These are phyloP conservation scores for Mycena venus DNA, from an alignment of 768 basidiomycete genomes.

Conservation along the genomic window DNA sequence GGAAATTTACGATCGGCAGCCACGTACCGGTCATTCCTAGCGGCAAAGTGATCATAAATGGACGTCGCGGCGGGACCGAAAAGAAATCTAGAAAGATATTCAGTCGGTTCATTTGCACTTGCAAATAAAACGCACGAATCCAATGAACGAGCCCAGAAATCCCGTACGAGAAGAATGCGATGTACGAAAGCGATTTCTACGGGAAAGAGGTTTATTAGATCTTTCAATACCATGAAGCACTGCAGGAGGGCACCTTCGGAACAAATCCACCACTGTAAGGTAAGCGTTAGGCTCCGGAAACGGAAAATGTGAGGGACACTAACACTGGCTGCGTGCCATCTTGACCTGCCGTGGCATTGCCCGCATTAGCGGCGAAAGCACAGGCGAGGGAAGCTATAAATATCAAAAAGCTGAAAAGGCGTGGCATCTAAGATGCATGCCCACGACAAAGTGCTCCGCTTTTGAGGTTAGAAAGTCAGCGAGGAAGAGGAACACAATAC, in stretches of 20 bases:
- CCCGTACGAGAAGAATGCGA: slow-evolving; percentile 17
- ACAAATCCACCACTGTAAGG: slow-evolving; percentile 15
- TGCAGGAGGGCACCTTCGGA: background rate
- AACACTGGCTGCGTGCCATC: background rate
- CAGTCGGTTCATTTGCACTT: background rate
- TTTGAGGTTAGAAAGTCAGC: background rate
- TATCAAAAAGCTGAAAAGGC: background rate
- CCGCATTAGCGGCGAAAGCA: background rate
- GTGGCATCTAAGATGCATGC: background rate
- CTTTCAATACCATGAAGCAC: background rate
- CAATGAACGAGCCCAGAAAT: slow-evolving; percentile 24
- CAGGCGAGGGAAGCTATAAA: background rate
- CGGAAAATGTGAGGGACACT: no score
- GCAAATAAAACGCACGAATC: slow-evolving; percentile 24
- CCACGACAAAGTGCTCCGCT: background rate
- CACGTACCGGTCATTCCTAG: slow-evolving; percentile 33
- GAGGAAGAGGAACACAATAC: background rate
- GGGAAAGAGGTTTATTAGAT: background rate
- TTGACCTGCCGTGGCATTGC: background rate
- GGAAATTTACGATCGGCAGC: background rate
- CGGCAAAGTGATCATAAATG: slow-evolving; percentile 29
- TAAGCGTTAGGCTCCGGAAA: background rate
- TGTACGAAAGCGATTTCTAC: slow-evolving; percentile 25
- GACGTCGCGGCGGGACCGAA: background rate
- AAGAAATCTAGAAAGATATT: slow-evolving; percentile 1